These are phyloP conservation scores for Phaeoacremonium minimum DNA, from an alignment of 2,329 filamentous ascomycete genomes.

Conservation along the genomic window DNA sequence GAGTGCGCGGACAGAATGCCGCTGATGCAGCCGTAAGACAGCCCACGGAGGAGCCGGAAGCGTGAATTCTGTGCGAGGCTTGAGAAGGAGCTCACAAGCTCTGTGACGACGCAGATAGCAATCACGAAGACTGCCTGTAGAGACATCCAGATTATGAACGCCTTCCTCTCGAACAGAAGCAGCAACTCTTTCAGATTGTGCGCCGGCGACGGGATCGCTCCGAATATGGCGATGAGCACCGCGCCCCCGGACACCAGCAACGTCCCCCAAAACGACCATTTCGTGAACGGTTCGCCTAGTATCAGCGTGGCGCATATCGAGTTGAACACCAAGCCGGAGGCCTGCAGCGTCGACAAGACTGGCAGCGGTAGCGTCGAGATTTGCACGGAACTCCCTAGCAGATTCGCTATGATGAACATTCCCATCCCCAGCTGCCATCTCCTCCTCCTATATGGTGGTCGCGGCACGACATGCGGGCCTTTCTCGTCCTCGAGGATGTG, in stretches of 20 bases:
- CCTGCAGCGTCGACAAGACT: conserved; percentile 91
- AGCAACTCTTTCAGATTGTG: conserved; percentile 83
- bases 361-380: conserved; percentile 94
- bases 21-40: conserved; percentile 85
- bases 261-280: conserved; percentile 88
- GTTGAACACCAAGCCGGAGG: conserved; percentile 96
- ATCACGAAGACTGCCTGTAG: conserved; percentile 71
- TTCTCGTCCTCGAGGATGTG: conserved; percentile 98
- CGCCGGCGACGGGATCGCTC: conserved; percentile 87
- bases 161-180: conserved; percentile 63
- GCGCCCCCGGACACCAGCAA: conserved; percentile 83
- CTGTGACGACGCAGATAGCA: conserved; percentile 59
- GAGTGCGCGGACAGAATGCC: conserved; percentile 93
- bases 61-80: conserved; percentile 56
- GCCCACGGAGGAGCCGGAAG: conserved; percentile 72
- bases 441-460: conserved; percentile 83
- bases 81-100: conserved; percentile 47
- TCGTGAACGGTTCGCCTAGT: conserved; percentile 88
- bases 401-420: conserved; percentile 93
- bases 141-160: conserved; percentile 88
- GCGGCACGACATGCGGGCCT: conserved; percentile 67
- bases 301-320: conserved; percentile 94
- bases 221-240: conserved; percentile 89
- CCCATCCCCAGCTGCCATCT: conserved; percentile 97
- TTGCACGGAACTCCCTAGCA: conserved; percentile 92